These are phyloP conservation scores for Bidens hawaiensis DNA, from an alignment of 140 eudicot genomes.

Conservation along the genomic window DNA sequence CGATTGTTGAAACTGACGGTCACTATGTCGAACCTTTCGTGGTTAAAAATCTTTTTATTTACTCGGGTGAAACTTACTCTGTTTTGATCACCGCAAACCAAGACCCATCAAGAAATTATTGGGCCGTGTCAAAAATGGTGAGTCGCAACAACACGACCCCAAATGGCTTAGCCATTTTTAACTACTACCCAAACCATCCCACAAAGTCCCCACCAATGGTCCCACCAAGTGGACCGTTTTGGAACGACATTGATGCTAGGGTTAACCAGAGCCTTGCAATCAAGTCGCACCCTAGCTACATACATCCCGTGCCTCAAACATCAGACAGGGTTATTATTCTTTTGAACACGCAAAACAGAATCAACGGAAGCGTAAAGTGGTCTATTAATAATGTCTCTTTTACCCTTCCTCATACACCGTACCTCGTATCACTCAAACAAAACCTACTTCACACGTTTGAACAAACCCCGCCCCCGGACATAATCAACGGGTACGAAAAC, in stretches of 20 bases:
- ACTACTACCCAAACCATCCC: slow-evolving; percentile 84
- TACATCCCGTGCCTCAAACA: slow-evolving; percentile 51
- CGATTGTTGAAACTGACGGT: slow-evolving; percentile 89
- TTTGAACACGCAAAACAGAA: slow-evolving; percentile 70
- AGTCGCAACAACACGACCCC: slow-evolving; percentile 62
- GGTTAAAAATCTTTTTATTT: slow-evolving; percentile 64
- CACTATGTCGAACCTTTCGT: slow-evolving; percentile 76
- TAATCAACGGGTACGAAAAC: slow-evolving; percentile 10
- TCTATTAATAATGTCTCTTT: slow-evolving; percentile 70
- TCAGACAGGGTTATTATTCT: slow-evolving; percentile 59
- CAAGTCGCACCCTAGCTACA: slow-evolving; percentile 44
- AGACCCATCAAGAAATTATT: slow-evolving; percentile 76
- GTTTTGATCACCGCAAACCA: slow-evolving; percentile 68
- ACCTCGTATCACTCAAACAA: slow-evolving; percentile 54
- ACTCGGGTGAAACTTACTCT: slow-evolving; percentile 91
- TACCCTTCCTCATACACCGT: slow-evolving; percentile 66
- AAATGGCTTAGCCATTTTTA: slow-evolving; percentile 60
- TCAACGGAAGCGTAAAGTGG: slow-evolving; percentile 56
- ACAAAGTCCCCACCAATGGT: slow-evolving; percentile 46
- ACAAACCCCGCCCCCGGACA: slow-evolving; percentile 57
- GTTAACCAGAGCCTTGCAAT: slow-evolving; percentile 52
- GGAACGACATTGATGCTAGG: slow-evolving; percentile 48
- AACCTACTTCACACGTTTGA: slow-evolving; percentile 39
- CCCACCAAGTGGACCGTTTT: slow-evolving; percentile 66
- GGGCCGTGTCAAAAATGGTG: slow-evolving; percentile 55